These are phyloP conservation scores for Smittium mucronatum DNA, from an alignment of 371 early-diverging fungal genomes.

Conservation along the genomic window DNA sequence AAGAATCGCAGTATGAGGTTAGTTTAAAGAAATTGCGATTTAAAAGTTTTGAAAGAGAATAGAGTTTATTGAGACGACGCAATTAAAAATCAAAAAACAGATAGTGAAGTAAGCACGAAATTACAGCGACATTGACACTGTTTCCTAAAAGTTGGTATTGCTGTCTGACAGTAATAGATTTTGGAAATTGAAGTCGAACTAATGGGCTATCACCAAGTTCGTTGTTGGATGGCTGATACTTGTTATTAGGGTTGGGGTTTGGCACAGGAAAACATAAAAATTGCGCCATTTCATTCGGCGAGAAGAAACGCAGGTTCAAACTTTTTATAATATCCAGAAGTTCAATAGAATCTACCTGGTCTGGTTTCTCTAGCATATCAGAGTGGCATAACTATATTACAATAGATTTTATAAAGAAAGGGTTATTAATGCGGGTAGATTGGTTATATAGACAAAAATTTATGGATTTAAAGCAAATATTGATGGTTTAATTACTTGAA, in stretches of 20 bases:
- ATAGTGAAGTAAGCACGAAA: conserved; percentile 5
- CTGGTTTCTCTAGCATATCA: not conserved
- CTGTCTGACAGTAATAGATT: not conserved
- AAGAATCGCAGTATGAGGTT: too few relatives aligned
- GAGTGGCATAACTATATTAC: not conserved
- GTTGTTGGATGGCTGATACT: not conserved
- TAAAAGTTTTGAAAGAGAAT: too few relatives aligned
- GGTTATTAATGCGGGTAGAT: too few relatives aligned
- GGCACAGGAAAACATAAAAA: conserved; percentile 1
- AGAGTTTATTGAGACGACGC: too few relatives aligned
- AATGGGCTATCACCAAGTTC: not conserved
- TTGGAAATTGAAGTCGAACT: not conserved
- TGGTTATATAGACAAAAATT: too few relatives aligned
- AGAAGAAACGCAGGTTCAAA: conserved; percentile 5
- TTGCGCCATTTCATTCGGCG: conserved; percentile 9
- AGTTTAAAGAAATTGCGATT: too few relatives aligned
- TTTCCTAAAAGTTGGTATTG: conserved; percentile 7
- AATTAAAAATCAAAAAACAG: too few relatives aligned
- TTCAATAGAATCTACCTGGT: not conserved
- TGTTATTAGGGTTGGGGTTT: not conserved
- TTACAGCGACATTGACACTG: conserved; percentile 10
- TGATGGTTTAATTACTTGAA: conserved; percentile 27
- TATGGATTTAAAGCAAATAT: too few relatives aligned
- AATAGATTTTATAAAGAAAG: too few relatives aligned
- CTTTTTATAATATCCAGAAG: not conserved